phyloP scores from a whole-genome alignment of 179 eudicot genomes.

The Beta lomatogona region DNA sequence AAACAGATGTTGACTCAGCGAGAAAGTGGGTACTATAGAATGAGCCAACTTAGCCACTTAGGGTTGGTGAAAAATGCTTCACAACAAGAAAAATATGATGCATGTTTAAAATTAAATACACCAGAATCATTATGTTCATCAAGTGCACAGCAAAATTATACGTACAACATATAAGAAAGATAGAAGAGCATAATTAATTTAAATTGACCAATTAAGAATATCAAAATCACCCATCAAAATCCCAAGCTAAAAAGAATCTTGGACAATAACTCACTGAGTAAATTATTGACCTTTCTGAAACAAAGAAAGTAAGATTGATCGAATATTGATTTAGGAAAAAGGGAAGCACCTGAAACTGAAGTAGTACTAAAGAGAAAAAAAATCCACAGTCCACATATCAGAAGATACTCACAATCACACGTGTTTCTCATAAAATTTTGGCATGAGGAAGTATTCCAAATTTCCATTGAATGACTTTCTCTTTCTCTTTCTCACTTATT shows the following conservation, averaged over 20 bases:
- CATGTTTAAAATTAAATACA: no score
- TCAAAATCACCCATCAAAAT: not conserved
- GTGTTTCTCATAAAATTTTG: not conserved
- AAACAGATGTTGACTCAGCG: no score
- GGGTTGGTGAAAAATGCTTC: no score
- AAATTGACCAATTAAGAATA: no score
- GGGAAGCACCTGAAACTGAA: slow-evolving; percentile 23
- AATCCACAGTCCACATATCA: not conserved
- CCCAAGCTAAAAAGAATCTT: not conserved
- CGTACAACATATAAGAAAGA: no score
- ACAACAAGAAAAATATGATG: no score
- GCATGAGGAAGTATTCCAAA: slow-evolving; percentile 3
- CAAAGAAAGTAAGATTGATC: not conserved
- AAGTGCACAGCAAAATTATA: no score
- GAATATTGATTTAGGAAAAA: not conserved
- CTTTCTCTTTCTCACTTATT: not conserved
- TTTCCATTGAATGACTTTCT: not conserved
- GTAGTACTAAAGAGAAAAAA: slow-evolving; percentile 5
- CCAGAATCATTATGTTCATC: no score
- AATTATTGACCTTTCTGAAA: not conserved
- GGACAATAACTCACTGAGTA: not conserved
- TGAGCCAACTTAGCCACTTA: no score
- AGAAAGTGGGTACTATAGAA: no score
- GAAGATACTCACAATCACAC: slow-evolving; percentile 12
- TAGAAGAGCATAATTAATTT: no score